These are phyloP conservation scores for Aegilops umbellulata DNA, from an alignment of 176 grass and related monocot genomes.

Conservation along the genomic window DNA sequence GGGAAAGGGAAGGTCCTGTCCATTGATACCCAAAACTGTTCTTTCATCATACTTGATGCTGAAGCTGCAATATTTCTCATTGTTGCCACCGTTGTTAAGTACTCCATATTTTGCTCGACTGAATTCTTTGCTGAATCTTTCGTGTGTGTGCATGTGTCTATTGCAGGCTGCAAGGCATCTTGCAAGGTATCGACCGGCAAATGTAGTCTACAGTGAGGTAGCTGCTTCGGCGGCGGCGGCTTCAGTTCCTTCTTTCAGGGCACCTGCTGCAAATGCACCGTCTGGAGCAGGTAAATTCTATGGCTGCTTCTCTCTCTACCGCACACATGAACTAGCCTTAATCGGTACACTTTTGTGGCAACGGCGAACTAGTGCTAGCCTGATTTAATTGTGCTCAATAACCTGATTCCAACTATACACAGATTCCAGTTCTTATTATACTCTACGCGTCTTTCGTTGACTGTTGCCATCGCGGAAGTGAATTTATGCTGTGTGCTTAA, in stretches of 20 bases:
- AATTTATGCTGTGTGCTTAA: neutral
- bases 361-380: neutral
- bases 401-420: neutral
- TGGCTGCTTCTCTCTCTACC: neutral
- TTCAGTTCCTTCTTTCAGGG: constrained; percentile 1
- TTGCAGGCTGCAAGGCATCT: constrained; percentile 14
- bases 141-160: neutral
- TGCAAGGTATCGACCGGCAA: neutral
- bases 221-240: neutral
- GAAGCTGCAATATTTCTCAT: no score
- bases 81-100: neutral
- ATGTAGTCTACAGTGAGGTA: neutral
- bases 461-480: neutral
- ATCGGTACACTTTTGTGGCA: neutral
- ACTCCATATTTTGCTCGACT: neutral
- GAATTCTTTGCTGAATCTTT: neutral
- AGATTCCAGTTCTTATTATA: neutral
- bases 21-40: no score
- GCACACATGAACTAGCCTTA: neutral
- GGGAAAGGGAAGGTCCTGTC: no score
- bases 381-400: neutral
- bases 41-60: no score
- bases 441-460: neutral
- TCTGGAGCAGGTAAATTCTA: neutral
- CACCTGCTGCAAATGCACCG: neutral